These are phyloP conservation scores for Phytophthora chlamydospora DNA, from an alignment of 352 stramenopile species.

Conservation along the genomic window DNA sequence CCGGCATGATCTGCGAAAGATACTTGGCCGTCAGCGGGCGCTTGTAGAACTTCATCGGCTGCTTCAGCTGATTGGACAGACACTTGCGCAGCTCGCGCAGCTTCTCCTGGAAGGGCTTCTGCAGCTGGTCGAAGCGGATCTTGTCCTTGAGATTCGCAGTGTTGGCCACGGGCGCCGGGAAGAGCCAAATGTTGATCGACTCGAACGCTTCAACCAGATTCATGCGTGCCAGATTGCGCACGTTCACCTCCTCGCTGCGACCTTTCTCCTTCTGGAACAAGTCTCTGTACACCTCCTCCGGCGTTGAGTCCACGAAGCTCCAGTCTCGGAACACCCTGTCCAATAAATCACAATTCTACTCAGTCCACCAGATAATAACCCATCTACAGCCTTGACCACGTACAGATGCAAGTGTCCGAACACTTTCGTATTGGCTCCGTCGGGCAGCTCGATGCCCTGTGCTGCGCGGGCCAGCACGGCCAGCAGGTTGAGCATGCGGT, in stretches of 20 bases:
- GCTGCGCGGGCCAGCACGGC: constrained; percentile 79
- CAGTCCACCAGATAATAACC: background rate
- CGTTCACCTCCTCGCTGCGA: constrained; percentile 77
- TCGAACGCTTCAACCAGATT: constrained; percentile 85
- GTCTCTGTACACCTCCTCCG: constrained; percentile 79
- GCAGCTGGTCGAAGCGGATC: constrained; percentile 87
- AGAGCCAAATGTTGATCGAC: constrained; percentile 89
- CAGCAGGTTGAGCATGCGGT: constrained; percentile 87
- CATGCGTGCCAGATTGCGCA: constrained; percentile 77
- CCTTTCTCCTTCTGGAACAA: constrained; percentile 87
- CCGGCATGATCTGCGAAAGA: constrained; percentile 80
- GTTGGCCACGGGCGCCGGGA: constrained; percentile 78
- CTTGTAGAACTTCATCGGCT: constrained; percentile 80
- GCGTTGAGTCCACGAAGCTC: constrained; percentile 88
- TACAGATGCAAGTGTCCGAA: constrained; percentile 91
- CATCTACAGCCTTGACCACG: constrained; percentile 14
- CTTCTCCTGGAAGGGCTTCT: constrained; percentile 78
- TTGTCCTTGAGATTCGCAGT: constrained; percentile 81
- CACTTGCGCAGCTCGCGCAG: constrained; percentile 75
- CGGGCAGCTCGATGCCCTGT: constrained; percentile 79
- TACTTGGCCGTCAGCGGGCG: constrained; percentile 74
- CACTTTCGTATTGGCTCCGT: constrained; percentile 80
- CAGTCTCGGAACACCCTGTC: constrained; percentile 87
- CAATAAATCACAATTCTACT: constrained; percentile 2
- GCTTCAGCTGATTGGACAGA: constrained; percentile 70